Evolutionary conservation across 805 yeast species (phyloP), one percentile per base, ranked within the genome.

Genomic region (Grigorovia humatica): DNA sequence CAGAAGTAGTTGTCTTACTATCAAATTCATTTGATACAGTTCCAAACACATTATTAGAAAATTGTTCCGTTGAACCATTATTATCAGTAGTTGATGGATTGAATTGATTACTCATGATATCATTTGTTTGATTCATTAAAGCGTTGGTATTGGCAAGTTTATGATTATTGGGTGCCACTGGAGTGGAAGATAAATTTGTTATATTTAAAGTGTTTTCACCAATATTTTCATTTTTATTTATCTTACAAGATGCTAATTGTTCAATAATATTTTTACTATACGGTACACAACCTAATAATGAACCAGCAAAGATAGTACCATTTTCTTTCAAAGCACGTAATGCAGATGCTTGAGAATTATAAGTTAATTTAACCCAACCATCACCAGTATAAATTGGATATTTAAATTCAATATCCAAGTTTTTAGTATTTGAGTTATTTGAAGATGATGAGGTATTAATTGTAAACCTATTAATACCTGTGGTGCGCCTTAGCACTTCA

Each of bases 351-450:
- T 85, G 78, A 53, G 82, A 83, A 52, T 81, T 84, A 66, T 80
- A 93, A 3, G 97, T 90, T 50, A 91, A 65, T 63, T 89, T 86
- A n/a, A 90, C 81, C 98, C 98, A 91, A 43, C 87, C 82, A 46
- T 81, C 78, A 1, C 98, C 98, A 12, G 90, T 77, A 67, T 80
- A 85, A 9, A 91, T 83, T 2, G 96, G 95, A 61, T 71, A 65
- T 57, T 68, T 73, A 32, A 32, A 32, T 32, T 32, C 38, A 32
- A 9, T 13, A 8, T 32, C 38, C 3, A 32, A 12, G 3, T 32
- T 32, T 32, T 32, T 32, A 9, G 15, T 12, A 53, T 66, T 69
- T 7, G 46, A 43, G 30, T 52, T 19, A 53, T 17, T 47, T 19
- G 44, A 27, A 32, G 5, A 7, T 19, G 43, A 27, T 29, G 38